Evolutionary conservation across 129 eudicot species (phyloP), one percentile per base, ranked within the genome.

Genomic region (Helianthus tuberosus): DNA sequence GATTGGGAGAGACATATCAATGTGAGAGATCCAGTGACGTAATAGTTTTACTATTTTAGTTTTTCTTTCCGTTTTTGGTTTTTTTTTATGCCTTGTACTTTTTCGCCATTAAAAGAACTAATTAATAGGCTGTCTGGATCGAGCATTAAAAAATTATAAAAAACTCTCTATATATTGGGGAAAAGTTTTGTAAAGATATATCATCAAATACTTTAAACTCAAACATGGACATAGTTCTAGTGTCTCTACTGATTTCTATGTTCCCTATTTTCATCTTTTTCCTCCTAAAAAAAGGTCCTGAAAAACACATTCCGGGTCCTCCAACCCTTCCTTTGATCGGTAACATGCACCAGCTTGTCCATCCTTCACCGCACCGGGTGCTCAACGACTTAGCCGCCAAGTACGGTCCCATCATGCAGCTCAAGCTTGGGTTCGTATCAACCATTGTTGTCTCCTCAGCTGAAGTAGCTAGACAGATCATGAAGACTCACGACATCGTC

Each of bases 321-420:
- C 71, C 35, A 11, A 74, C 50, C 8, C 52, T 74, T 36, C 79
- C 79, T 0, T 38, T 64, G 11, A 75, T 75, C 41, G 79, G 79
- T 14, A 65, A 64, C 44, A 51, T 75, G 72, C 20, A 59, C 38
- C 64, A 39, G 1, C 63, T 64, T 64, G 14, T 75, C 2, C 27
- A 46, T n/a, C 55, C 62, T 1, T 17, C 39, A 4, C 79, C 79
- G 1, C 79, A 75, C 23, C 72, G 52, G 4, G 38, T 10, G 43
- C 62, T 75, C 29, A 17, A 15, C 6, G 23, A 38, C 50, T 50
- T 75, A 13, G 72, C 80, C 48, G 54, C 27, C 5, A 52, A 17
- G 23, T 39, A 75, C n/a, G 79, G 79, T 27, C 79, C 79, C 1
- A 46, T 75, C 73, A 66, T 76, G 74, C 74, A 44, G 60, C 68